A percentile compares a stretch with the other conserved stretches of the same genome.
Evolutionary conservation across 768 basidiomycete genomes (phyloP).

Genomic region (Botryobasidium botryosum): DNA sequence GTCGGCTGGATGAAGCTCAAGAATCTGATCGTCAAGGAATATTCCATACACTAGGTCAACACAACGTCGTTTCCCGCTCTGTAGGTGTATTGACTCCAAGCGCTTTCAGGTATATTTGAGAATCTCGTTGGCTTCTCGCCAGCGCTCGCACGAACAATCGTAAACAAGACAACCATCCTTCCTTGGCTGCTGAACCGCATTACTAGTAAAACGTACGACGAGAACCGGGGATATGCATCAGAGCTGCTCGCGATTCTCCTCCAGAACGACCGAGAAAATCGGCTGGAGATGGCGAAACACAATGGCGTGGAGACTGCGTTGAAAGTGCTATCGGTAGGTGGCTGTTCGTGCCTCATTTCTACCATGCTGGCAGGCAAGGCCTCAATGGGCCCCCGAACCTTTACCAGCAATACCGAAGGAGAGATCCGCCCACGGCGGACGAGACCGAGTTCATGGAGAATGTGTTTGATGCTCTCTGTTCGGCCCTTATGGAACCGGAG

Average conservation of each 20-base stretch:
- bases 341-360: constrained; percentile 1
- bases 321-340: constrained; percentile 62
- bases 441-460: constrained; percentile 99
- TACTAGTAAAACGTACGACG: constrained; percentile 55
- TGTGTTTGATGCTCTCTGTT: constrained; percentile 79
- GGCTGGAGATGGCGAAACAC: constrained; percentile 46
- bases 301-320: constrained; percentile 67
- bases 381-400: background rate
- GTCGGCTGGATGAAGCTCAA: constrained; percentile 76
- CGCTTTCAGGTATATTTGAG: constrained; percentile 91
- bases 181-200: constrained; percentile 68
- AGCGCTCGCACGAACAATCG: constrained; percentile 47
- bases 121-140: constrained; percentile 82
- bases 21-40: constrained; percentile 85
- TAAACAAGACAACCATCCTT: constrained; percentile 57
- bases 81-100: constrained; percentile 16
- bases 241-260: constrained; percentile 86
- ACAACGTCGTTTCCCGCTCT: too few species aligned
- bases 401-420: constrained; percentile 64
- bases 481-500: constrained; percentile 57
- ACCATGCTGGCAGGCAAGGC: constrained; percentile 9
- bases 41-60: constrained; percentile 87
- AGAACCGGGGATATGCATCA: constrained; percentile 85
- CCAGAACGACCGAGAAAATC: constrained; percentile 53
- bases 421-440: constrained; percentile 72